Evolutionary conservation across 306 rosid genomes (phyloP).

Genomic region (Pyrus betulifolia): DNA sequence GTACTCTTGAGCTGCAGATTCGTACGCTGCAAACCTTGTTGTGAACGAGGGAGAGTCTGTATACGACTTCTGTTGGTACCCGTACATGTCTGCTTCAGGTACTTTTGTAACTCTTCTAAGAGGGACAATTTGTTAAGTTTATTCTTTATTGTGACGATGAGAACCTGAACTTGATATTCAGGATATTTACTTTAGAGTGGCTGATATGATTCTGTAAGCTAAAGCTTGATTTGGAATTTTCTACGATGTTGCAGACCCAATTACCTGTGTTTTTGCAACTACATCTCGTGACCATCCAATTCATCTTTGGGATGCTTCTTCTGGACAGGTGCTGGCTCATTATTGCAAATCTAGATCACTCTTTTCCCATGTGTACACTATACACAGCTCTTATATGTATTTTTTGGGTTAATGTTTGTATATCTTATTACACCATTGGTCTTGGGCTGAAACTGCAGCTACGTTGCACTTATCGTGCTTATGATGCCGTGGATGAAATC

Average conservation of each 20-base stretch:
- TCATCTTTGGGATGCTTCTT: slow-evolving; percentile 93
- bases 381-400: neutral
- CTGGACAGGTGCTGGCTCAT: slow-evolving; percentile 62
- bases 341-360: neutral
- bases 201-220: neutral
- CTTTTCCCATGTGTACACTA: neutral
- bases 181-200: neutral
- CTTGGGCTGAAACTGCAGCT: slow-evolving; percentile 48
- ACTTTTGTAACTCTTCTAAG: slow-evolving; percentile 10
- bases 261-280: slow-evolving; percentile 80
- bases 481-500: slow-evolving; percentile 94
- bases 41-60: slow-evolving; percentile 80
- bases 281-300: slow-evolving; percentile 91
- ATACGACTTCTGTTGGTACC: slow-evolving; percentile 95
- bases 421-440: slow-evolving; percentile 7
- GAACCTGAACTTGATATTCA: neutral
- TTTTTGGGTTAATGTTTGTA: slow-evolving; percentile 10
- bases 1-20: slow-evolving; percentile 42
- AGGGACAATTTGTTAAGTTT: neutral
- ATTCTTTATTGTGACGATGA: neutral
- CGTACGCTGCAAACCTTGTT: slow-evolving; percentile 56
- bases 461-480: slow-evolving; percentile 93
- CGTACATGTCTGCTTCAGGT: slow-evolving; percentile 96
- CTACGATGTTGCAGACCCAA: slow-evolving; percentile 50
- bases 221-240: slow-evolving; percentile 21